Evolutionary conservation across 202 grass and related monocot genomes (phyloP).

Genomic region (Sporobolus alterniflorus): DNA sequence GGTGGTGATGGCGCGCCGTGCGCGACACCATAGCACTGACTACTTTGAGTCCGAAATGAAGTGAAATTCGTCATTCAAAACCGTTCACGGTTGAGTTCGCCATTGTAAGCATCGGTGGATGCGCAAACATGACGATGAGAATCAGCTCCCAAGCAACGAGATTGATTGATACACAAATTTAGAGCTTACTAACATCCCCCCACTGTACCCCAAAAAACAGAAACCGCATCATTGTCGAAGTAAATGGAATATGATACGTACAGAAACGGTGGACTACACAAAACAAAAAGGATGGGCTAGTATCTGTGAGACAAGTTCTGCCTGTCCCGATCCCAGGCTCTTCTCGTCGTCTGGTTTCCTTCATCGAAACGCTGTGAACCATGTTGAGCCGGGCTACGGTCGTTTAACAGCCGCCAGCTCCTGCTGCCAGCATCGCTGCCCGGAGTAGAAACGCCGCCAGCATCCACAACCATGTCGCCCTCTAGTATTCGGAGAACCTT

Average conservation of each 20-base stretch:
- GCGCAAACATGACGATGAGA: background rate
- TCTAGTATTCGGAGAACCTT: conserved; percentile 95
- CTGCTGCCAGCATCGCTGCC: conserved; percentile 70
- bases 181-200: background rate
- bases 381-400: conserved; percentile 37
- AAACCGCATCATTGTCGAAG: background rate
- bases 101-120: background rate
- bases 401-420: conserved; percentile 57
- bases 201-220: conserved; percentile 15
- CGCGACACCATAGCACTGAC: no score
- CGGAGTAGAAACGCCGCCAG: conserved; percentile 52
- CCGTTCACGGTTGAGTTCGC: no score
- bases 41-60: no score
- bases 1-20: no score
- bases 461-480: conserved; percentile 76
- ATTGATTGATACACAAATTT: background rate
- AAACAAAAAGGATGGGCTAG: conserved; percentile 12
- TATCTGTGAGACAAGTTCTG: conserved; percentile 45
- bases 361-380: conserved; percentile 24
- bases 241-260: background rate
- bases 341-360: conserved; percentile 39
- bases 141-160: background rate
- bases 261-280: background rate
- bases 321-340: conserved; percentile 52
- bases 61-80: no score